phyloP scores from a whole-genome alignment of 768 basidiomycete genomes.

The Russula abietina region DNA sequence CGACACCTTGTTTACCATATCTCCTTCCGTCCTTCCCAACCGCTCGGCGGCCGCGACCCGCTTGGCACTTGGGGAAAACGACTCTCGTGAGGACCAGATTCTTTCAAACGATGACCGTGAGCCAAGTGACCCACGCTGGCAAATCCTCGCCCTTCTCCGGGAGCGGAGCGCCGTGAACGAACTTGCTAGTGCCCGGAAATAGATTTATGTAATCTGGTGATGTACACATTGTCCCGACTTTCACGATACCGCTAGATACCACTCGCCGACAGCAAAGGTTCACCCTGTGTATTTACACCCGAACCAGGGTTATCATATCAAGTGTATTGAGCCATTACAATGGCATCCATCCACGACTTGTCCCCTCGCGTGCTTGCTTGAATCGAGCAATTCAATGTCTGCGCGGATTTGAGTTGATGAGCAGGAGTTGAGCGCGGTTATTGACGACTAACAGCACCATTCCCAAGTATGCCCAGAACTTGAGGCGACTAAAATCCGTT shows the following conservation, averaged over 20 bases:
- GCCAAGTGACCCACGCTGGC: slow-evolving; percentile 66
- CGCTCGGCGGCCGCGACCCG: slow-evolving; percentile 72
- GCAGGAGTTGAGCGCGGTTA: not conserved
- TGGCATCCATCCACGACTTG: not conserved
- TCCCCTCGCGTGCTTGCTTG: not conserved
- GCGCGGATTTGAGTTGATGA: not conserved
- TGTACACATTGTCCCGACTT: not conserved
- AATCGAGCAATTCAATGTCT: not conserved
- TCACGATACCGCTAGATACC: not conserved
- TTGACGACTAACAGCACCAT: not conserved
- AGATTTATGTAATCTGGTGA: slow-evolving; percentile 22
- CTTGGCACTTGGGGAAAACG: slow-evolving; percentile 51
- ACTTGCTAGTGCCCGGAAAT: slow-evolving; percentile 42
- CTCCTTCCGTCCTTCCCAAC: slow-evolving; percentile 73
- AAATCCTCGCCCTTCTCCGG: slow-evolving; percentile 66
- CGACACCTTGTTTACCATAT: slow-evolving; percentile 69
- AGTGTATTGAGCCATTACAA: not conserved
- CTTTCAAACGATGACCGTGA: slow-evolving; percentile 52
- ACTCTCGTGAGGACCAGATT: slow-evolving; percentile 50
- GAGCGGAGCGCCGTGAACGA: slow-evolving; percentile 64
- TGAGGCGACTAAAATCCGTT: not conserved
- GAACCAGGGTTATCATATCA: not conserved
- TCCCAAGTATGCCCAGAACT: not conserved
- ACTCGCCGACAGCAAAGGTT: not conserved
- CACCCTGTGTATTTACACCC: not conserved